Evolutionary conservation across 768 basidiomycete species (phyloP).

Genomic region (Strobilomyces dryophilus): DNA sequence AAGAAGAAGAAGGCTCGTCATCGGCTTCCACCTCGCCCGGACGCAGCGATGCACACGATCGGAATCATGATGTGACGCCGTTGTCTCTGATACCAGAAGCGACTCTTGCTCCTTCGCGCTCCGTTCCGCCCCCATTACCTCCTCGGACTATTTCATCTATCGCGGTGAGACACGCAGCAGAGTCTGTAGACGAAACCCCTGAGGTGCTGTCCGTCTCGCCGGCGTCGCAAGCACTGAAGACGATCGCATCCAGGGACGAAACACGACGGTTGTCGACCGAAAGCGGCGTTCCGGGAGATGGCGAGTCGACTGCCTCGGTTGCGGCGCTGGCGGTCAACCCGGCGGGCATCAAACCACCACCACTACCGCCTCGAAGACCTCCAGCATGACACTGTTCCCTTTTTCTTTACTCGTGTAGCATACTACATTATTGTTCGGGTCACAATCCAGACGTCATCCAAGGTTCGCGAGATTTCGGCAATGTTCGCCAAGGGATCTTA

Average conservation of each 20-base stretch:
- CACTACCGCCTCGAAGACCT: conserved; percentile 33
- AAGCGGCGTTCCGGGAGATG: conserved; percentile 5
- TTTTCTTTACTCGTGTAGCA: background rate
- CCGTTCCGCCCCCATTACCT: conserved; percentile 37
- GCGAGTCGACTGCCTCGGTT: conserved; percentile 7
- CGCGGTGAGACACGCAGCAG: conserved; percentile 28
- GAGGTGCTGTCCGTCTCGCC: conserved; percentile 26
- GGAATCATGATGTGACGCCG: conserved; percentile 29
- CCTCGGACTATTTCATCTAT: conserved; percentile 37
- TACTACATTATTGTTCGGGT: conserved; percentile 1
- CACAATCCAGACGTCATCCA: background rate
- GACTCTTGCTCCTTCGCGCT: conserved; percentile 22
- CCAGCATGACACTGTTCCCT: conserved; percentile 4
- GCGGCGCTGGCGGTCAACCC: background rate
- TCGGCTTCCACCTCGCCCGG: conserved; percentile 7
- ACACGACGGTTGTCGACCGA: conserved; percentile 28
- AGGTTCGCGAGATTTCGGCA: background rate
- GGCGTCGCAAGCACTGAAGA: conserved; percentile 55
- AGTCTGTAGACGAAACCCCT: conserved; percentile 20
- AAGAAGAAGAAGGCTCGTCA: conserved; percentile 13
- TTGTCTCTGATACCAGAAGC: conserved; percentile 24
- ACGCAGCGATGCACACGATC: conserved; percentile 16
- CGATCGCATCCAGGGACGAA: conserved; percentile 49
- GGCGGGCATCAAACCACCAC: conserved; percentile 27
- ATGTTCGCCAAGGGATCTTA: background rate